Base-by-base conservation (phyloP, 176 grass and related monocot species). In the Zea luxurians region DNA sequence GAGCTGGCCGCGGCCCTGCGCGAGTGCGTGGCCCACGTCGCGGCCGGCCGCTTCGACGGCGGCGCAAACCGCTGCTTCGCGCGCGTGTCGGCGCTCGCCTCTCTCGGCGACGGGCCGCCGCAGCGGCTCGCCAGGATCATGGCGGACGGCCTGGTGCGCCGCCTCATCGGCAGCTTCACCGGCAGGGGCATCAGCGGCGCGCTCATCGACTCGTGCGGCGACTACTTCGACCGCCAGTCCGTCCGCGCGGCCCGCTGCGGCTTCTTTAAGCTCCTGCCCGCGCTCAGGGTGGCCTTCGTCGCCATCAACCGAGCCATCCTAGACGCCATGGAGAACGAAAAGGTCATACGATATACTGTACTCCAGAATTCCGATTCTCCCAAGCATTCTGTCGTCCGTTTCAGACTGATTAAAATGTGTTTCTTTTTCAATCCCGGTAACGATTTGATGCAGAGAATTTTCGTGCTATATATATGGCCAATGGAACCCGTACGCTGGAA, bases 281-380 rank as follows among this genome's bases (percentile, higher is more conserved):
- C 18, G n/a, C 66, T 68, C n/a, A 68, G 11, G 41, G n/a, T 69
- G 4, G 66, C 43, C 0, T 69, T 27, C 8, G 10, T 46, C 9
- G 3, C 66, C 43, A 69, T 69, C n/a, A 69, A 69, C 66, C 18
- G 66, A 6, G 66, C 8, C 66, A 69, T 69, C 43, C 66, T 69
- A 0, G 66, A 69, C 9, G 66, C n/a, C 3, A 69, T 48, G 66
- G 42, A 69, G 9, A 21, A 69, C 0, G 66, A 69, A 45, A 21
- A 69, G 66, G 66, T 68, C 7, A 47, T 42, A 42, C 38, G 38
- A 40, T 40, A 4, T 40, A 40, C 38, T 40, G 38, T 40, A 40
- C 4, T 4, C 2, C 38, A 40, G 38, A 40, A 40, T 40, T 40
- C 4, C 38, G 38, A 40, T 3, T 40, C 27, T 27, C 27, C 27